Conservation (phyloP, 1,139 yeast genomes). For the Hemisphaericaspora xylanilytica region DNA sequence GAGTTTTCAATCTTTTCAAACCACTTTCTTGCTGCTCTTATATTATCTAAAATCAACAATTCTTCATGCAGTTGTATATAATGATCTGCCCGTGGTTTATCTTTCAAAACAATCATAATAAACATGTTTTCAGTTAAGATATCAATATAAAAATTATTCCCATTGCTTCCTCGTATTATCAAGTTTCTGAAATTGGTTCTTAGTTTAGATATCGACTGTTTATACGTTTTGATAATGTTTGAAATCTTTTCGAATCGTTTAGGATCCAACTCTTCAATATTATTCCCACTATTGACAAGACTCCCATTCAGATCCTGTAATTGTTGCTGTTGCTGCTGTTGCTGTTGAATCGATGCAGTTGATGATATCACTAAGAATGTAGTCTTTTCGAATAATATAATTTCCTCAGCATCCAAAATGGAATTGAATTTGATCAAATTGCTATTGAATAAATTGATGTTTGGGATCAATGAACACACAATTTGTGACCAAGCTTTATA, state of each 20-base stretch:
- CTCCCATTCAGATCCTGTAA: constrained; percentile 9
- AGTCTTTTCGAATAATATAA: constrained; percentile 87
- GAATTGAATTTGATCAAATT: constrained; percentile 73
- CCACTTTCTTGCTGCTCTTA: constrained; percentile 63
- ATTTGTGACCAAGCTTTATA: constrained; percentile 97
- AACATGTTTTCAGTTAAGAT: constrained; percentile 71
- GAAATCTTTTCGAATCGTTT: constrained; percentile 92
- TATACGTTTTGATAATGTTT: constrained; percentile 89
- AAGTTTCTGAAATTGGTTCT: constrained; percentile 81
- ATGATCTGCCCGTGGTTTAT: constrained; percentile 20
- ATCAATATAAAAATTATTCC: constrained; percentile 66
- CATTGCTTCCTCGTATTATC: constrained; percentile 69
- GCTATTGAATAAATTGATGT: constrained; percentile 76
- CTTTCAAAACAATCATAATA: constrained; percentile 66
- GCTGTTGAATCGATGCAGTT: constrained; percentile 45
- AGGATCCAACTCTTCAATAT: constrained; percentile 57
- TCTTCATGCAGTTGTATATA: constrained; percentile 53
- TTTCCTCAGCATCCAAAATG: constrained; percentile 83
- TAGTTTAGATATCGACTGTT: constrained; percentile 86
- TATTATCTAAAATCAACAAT: constrained; percentile 61
- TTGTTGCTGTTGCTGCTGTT: too few species aligned
- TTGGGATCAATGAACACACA: constrained; percentile 92
- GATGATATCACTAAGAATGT: constrained; percentile 89
- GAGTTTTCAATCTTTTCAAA: constrained; percentile 56
- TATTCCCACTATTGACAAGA: constrained; percentile 8